Evolutionary conservation across 2,329 filamentous ascomycete genomes (phyloP).

Genomic region (Colletotrichum melonis): DNA sequence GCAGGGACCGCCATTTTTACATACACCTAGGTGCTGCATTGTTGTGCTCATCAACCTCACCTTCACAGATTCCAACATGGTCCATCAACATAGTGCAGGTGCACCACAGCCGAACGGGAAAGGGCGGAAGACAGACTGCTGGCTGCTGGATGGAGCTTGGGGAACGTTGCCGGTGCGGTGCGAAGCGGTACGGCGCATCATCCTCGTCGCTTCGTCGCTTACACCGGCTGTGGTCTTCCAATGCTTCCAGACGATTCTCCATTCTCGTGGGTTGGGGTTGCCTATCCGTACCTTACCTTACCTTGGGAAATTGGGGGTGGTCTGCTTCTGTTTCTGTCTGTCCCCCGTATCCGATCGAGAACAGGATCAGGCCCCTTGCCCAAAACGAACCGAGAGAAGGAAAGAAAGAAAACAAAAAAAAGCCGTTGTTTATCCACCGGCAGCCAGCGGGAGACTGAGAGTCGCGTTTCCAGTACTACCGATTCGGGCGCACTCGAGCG

Average conservation of each 20-base stretch:
- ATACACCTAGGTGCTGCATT: background rate
- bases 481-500: constrained; percentile 9
- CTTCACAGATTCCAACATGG: background rate
- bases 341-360: background rate
- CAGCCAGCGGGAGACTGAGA: background rate
- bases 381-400: background rate
- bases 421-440: constrained; percentile 17
- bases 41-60: background rate
- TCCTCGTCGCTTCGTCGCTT: background rate
- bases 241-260: constrained; percentile 32
- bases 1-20: background rate
- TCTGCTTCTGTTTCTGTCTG: background rate
- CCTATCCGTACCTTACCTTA: too few species aligned
- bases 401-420: background rate
- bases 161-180: background rate
- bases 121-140: background rate
- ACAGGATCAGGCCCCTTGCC: background rate
- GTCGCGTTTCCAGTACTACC: background rate
- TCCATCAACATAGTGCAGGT: background rate
- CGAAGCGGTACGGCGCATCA: constrained; percentile 4
- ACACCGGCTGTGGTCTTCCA: background rate
- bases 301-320: background rate
- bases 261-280: background rate
- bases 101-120: background rate
- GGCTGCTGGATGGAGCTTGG: background rate